Percentiles rank a stretch among this genome's conserved stretches.
phyloP scores from a whole-genome alignment of 805 yeast species.

The Starmerella ratchasimensis region DNA sequence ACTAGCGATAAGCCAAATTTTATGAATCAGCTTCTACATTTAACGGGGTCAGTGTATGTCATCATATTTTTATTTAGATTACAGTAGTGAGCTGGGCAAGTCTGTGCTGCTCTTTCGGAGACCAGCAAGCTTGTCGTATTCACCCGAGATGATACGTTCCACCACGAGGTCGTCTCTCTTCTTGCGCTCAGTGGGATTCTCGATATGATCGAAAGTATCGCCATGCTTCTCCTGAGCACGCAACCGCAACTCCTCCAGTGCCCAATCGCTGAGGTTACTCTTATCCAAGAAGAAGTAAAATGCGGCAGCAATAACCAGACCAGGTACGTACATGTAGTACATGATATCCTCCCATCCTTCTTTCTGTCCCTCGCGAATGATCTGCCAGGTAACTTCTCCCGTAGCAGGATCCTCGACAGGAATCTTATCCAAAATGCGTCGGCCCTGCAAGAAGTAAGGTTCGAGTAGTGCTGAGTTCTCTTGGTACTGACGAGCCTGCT shows the following conservation, averaged over 20 bases:
- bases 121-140: slow-evolving; percentile 48
- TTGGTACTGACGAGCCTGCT: slow-evolving; percentile 40
- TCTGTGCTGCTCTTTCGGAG: slow-evolving; percentile 27
- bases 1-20: no score
- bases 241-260: slow-evolving; percentile 63
- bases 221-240: slow-evolving; percentile 58
- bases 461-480: slow-evolving; percentile 50
- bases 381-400: slow-evolving; percentile 67
- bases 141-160: slow-evolving; percentile 71
- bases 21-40: no score
- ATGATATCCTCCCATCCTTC: slow-evolving; percentile 79
- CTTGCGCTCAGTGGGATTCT: slow-evolving; percentile 41
- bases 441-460: slow-evolving; percentile 39
- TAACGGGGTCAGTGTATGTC: no score
- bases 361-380: slow-evolving; percentile 57
- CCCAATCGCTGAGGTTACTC: slow-evolving; percentile 57
- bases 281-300: slow-evolving; percentile 38
- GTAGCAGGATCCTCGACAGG: slow-evolving; percentile 69
- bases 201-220: slow-evolving; percentile 23
- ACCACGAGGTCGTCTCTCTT: slow-evolving; percentile 65
- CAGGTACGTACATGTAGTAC: slow-evolving; percentile 61
- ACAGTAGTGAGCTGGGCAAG: slow-evolving; percentile 26
- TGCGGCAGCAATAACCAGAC: slow-evolving; percentile 43
- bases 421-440: slow-evolving; percentile 64
- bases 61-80: no score